phyloP scores from a whole-genome alignment of 495 filamentous ascomycete genomes.

The Lasiosphaeria miniovina region DNA sequence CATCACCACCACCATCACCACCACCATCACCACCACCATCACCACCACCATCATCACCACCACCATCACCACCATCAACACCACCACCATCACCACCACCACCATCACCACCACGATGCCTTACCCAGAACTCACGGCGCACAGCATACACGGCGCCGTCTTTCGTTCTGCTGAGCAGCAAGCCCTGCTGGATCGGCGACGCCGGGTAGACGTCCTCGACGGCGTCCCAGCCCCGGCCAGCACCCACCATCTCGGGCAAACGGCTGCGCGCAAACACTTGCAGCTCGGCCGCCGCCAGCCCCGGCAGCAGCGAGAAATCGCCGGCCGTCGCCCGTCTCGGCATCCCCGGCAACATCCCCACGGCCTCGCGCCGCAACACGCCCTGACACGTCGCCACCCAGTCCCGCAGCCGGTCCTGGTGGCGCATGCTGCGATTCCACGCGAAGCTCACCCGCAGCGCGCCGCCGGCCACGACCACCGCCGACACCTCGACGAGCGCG shows the following conservation, averaged over 20 bases:
- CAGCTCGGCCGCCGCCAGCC: constrained; percentile 10
- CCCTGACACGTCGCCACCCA: constrained; percentile 51
- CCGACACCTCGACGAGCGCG: constrained; percentile 53
- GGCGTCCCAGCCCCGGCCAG: constrained; percentile 14
- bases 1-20: no score
- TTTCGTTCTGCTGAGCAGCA: constrained; percentile 49
- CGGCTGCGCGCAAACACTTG: constrained; percentile 11
- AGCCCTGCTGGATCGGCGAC: constrained; percentile 43
- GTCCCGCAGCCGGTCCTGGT: constrained; percentile 44
- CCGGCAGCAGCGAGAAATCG: constrained; percentile 49
- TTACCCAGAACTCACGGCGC: constrained; percentile 14
- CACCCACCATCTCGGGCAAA: not conserved
- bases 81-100: no score
- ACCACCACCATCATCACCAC: no score
- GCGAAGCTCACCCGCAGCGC: constrained; percentile 54
- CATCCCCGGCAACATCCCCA: constrained; percentile 34
- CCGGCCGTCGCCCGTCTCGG: constrained; percentile 39
- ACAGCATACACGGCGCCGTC: constrained; percentile 28
- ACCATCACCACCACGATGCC: no score
- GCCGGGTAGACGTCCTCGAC: constrained; percentile 45
- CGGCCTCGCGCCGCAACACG: constrained; percentile 39
- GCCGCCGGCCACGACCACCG: constrained; percentile 39
- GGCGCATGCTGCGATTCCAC: constrained; percentile 54
- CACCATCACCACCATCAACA: no score
- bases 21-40: no score